phyloP scores from a whole-genome alignment of 23 red algal species.

The Gracilaria vermiculophylla region DNA sequence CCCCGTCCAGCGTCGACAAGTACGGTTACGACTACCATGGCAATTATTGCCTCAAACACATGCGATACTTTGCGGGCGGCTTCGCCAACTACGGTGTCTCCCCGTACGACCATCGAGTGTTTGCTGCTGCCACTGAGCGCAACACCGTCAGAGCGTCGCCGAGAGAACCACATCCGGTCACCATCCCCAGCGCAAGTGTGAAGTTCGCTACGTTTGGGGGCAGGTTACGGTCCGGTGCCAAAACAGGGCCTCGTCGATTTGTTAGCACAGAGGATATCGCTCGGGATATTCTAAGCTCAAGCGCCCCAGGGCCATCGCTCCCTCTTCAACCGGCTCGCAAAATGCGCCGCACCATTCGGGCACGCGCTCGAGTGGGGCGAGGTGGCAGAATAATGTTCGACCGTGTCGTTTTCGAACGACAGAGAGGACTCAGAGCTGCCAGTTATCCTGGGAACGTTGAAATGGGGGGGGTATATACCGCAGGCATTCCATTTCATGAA shows the following conservation, averaged over 20 bases:
- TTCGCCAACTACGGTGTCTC: conserved; percentile 85
- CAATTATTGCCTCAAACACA: conserved; percentile 68
- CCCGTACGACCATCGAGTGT: conserved; percentile 92
- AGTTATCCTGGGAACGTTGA: conserved; percentile 68
- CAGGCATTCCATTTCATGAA: conserved; percentile 50
- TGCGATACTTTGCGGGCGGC: conserved; percentile 86
- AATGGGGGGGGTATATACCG: conserved; percentile 69
- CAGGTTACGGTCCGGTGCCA: not conserved
- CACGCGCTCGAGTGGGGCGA: conserved; percentile 70
- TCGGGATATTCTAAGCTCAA: not conserved
- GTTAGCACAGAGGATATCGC: conserved; percentile 23
- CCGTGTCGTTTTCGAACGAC: conserved; percentile 67
- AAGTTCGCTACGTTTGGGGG: conserved; percentile 10
- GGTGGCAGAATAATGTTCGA: conserved; percentile 80
- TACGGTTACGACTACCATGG: conserved; percentile 81
- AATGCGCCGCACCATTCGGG: conserved; percentile 18
- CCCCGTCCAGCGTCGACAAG: conserved; percentile 52
- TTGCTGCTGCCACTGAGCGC: conserved; percentile 66
- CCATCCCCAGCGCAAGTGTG: conserved; percentile 20
- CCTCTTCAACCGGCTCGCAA: conserved; percentile 20
- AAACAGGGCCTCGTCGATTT: not conserved
- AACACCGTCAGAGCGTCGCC: conserved; percentile 33
- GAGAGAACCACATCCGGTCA: conserved; percentile 31
- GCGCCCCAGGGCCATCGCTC: not conserved
- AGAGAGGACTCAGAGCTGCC: conserved; percentile 60